Evolutionary conservation across 2,329 filamentous ascomycete genomes (phyloP), one percentile per base, ranked within the genome.

Genomic region (Alternaria angustiovoidea): DNA sequence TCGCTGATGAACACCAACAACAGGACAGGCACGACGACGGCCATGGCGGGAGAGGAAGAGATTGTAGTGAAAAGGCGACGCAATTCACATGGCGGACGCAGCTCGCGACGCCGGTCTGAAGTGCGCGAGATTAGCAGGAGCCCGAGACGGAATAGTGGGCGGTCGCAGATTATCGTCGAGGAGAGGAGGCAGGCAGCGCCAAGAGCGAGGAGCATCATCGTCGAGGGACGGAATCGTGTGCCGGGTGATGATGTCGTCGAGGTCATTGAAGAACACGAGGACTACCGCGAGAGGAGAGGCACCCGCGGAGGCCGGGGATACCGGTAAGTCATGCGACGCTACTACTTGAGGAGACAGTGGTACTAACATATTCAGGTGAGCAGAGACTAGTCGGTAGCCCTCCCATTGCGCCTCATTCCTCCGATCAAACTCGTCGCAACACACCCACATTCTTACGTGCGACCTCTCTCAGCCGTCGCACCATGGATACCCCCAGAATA

Each of bases 181-280:
- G 77, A 79, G 61, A 72, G 75, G 57, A 69, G 76, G 55, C 68
- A 74, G 47, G 52, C 72, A 38, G 64, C 76, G 58, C 58, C 62
- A 46, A 59, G 76, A 43, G 58, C 74, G 14, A 70, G 76, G 51
- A 76, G 77, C 59, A 74, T 84, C 39, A 71, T 84, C 24, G 80
- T 84, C 7, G 81, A 84, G 48, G 80, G 83, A 44, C 61, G 73
- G 28, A 60, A 65, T 47, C 76, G 79, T 60, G 82, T 84, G 16
- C 80, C 80, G 43, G 78, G 81, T 41, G 84, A 85, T 49, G 84
- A 87, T 73, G 78, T 86, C n/a, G 82, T 87, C 2, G 84, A 87
- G 73, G 86, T 88, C 8, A 82, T 85, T 59, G 86, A 88, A 73
- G 86, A 87, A 73, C 80, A 84, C 55, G 83, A 82, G 5, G 76